Evolutionary conservation across 2,329 filamentous ascomycete genomes (phyloP).

Genomic region (Cercospora berteroae): DNA sequence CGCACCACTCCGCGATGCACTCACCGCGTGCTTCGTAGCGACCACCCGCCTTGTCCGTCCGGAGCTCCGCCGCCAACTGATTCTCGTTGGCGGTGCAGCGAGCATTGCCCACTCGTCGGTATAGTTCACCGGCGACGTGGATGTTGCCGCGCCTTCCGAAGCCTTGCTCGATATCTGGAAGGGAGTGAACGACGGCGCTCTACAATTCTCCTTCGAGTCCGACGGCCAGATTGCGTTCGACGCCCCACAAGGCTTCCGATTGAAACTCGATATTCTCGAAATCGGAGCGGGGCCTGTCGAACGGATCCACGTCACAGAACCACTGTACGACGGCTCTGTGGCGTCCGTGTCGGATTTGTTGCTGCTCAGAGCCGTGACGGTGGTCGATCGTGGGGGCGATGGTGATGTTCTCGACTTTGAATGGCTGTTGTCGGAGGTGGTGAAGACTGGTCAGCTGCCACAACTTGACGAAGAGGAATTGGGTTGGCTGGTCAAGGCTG

Average conservation of each 20-base stretch:
- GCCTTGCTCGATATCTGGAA: background rate
- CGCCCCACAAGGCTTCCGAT: conserved; percentile 24
- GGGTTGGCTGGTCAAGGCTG: background rate
- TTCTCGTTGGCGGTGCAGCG: conserved; percentile 21
- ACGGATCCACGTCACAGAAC: conserved; percentile 21
- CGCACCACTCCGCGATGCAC: conserved; percentile 7
- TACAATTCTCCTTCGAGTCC: conserved; percentile 8
- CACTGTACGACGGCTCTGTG: conserved; percentile 20
- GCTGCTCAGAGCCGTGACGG: conserved; percentile 24
- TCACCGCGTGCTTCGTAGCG: conserved; percentile 13
- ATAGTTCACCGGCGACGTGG: conserved; percentile 20
- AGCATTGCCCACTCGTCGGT: conserved; percentile 21
- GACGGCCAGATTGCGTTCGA: conserved; percentile 27
- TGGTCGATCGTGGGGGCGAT: conserved; percentile 21
- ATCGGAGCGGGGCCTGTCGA: conserved; percentile 6
- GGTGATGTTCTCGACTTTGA: conserved; percentile 20
- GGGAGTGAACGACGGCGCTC: conserved; percentile 11
- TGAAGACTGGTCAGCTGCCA: background rate
- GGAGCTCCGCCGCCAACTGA: conserved; percentile 15
- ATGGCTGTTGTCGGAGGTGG: conserved; percentile 17
- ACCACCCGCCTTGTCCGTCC: conserved; percentile 17
- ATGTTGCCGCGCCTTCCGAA: conserved; percentile 15
- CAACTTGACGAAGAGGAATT: background rate
- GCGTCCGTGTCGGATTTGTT: conserved; percentile 20
- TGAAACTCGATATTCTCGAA: conserved; percentile 23